Evolutionary conservation across 2,329 filamentous ascomycete genomes (phyloP), one percentile per base, ranked within the genome.

Genomic region (Aspergillus floridensis): DNA sequence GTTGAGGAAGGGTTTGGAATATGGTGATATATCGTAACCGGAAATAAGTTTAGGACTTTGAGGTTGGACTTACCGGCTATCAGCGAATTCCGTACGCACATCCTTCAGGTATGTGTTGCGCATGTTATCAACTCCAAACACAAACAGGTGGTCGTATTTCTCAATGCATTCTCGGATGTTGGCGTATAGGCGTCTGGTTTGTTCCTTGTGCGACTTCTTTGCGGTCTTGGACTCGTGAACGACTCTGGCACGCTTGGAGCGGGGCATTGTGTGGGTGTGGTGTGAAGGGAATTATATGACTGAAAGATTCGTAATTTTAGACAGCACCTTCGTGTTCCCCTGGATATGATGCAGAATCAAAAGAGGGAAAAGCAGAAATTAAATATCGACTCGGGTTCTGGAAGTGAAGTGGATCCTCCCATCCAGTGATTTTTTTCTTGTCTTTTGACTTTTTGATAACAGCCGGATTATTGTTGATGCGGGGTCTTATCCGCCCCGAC

Each of bases 81-180:
- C 92, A 53, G 83, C 83, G 68, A 97, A 88, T 70, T 96, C 89
- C 66, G 87, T 85, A 68, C 93, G 88, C 68, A 98, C 91, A 71
- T 92, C 87, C 81, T 97, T 96, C 71, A 98, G 81, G 78, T 96
- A 93, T 69, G 88, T 96, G 81, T 99, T 99, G 76, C 95, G 92
- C 92, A 96, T 96, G 82, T 98, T 97, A 74, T 96, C 91, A 68
- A 99, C 88, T 71, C 86, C 85, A 77, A 99, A 96, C 74, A 97
- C 91, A 79, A 96, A 96, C 80, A 93, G 90, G 82, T 93, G 87
- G 78, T 92, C 86, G 83, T 93, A 96, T 72, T 91, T 82, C 73
- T 92, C 89, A 61, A 96, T 84, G 72, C 88, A 88, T 75, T 93
- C 88, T 76, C 92, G 92, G 65, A 99, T 89, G 76, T 91, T 92